Conservation (phyloP, 169 alveolate species). For the Plasmodium adleri region DNA sequence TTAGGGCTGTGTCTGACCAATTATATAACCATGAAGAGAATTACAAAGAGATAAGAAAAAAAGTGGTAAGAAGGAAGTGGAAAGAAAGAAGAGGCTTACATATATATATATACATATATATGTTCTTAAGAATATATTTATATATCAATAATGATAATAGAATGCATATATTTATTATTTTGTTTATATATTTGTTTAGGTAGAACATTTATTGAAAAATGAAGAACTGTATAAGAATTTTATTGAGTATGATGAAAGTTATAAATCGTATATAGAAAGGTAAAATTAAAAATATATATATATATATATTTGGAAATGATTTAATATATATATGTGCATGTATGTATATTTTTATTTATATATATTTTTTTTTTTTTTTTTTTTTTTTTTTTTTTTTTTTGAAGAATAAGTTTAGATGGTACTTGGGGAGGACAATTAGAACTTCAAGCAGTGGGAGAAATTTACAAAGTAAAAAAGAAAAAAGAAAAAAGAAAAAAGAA, state of each 20-base stretch:
- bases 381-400: background rate
- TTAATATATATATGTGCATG: background rate
- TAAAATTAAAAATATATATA: conserved; percentile 3
- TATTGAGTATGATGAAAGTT: conserved; percentile 61
- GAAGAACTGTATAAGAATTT: conserved; percentile 50
- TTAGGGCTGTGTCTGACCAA: conserved; percentile 67
- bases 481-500: conserved; percentile 5
- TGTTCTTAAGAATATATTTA: background rate
- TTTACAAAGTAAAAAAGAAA: conserved; percentile 29
- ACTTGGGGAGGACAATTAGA: conserved; percentile 70
- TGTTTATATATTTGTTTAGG: conserved; percentile 22
- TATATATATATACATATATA: too few species aligned
- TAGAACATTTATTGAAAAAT: conserved; percentile 22
- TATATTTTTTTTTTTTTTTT: background rate
- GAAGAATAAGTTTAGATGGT: conserved; percentile 60
- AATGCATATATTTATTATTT: background rate
- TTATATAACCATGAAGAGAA: conserved; percentile 57
- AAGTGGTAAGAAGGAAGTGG: conserved; percentile 19
- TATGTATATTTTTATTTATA: background rate
- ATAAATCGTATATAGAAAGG: conserved; percentile 63
- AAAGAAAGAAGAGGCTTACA: too few species aligned
- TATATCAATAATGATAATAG: background rate
- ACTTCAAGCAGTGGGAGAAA: conserved; percentile 66
- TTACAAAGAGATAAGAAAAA: conserved; percentile 56
- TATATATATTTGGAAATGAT: background rate